Evolutionary conservation across 805 yeast genomes (phyloP).

Genomic region (Metschnikowia sp.): DNA sequence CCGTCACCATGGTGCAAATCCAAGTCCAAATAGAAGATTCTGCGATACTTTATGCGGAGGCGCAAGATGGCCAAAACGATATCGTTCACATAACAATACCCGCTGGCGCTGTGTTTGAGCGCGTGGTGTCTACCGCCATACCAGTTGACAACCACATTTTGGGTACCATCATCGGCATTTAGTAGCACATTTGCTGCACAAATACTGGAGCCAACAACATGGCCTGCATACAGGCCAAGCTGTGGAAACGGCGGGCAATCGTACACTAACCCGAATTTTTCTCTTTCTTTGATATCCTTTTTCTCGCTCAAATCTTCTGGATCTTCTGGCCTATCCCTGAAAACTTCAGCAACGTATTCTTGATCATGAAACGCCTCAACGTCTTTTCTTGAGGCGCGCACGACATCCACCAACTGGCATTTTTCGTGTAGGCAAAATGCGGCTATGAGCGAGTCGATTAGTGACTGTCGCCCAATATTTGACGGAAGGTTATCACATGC

Average conservation of each 20-base stretch:
- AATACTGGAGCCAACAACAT: conserved; percentile 57
- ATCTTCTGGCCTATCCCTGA: conserved; percentile 21
- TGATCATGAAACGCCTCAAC: conserved; percentile 49
- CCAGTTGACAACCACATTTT: conserved; percentile 55
- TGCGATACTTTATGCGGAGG: conserved; percentile 44
- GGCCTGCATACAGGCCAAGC: conserved; percentile 46
- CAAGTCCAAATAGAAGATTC: conserved; percentile 60
- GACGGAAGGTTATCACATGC: conserved; percentile 44
- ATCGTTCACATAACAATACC: conserved; percentile 74
- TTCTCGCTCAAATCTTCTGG: not conserved
- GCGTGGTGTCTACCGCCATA: conserved; percentile 80
- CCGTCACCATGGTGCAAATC: conserved; percentile 85
- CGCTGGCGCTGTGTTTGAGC: conserved; percentile 51
- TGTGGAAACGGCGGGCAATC: conserved; percentile 66
- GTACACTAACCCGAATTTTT: conserved; percentile 46
- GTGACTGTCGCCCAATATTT: conserved; percentile 47
- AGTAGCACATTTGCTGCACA: conserved; percentile 41
- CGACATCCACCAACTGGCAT: conserved; percentile 24
- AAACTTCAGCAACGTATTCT: conserved; percentile 39
- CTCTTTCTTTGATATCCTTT: not conserved
- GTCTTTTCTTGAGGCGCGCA: conserved; percentile 32
- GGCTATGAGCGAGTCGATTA: conserved; percentile 39
- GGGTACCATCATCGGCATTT: not conserved
- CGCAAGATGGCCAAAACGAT: conserved; percentile 53
- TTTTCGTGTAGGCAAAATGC: conserved; percentile 36